These are phyloP conservation scores for Dichomitus squalens DNA, from an alignment of 1,284 basidiomycete species.

Conservation along the genomic window DNA sequence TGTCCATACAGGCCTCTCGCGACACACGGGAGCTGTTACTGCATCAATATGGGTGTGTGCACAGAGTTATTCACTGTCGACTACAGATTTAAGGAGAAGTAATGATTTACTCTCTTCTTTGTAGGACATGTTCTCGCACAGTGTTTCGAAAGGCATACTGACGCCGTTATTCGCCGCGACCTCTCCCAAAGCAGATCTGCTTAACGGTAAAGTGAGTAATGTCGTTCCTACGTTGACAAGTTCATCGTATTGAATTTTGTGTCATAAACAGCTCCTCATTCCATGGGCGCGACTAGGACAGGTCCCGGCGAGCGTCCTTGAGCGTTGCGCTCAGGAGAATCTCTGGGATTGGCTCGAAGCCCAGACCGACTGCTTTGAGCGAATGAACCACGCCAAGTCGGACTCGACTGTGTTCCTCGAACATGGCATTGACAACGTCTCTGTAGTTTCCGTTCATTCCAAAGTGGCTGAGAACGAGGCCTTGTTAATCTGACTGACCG, in stretches of 20 bases:
- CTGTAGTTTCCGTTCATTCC: no score
- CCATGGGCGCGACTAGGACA: constrained; percentile 39
- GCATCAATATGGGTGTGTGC: constrained; percentile 6
- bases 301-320: neutral
- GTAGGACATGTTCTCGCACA: constrained; percentile 13
- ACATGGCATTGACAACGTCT: neutral
- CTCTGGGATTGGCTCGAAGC: constrained; percentile 21
- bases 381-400: neutral
- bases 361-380: constrained; percentile 16
- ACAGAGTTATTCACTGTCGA: neutral
- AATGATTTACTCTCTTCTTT: no score
- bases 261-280: constrained; percentile 26
- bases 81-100: no score
- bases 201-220: constrained; percentile 30
- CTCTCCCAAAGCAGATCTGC: constrained; percentile 23
- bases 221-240: no score
- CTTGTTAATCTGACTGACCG: no score
- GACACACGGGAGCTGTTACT: constrained; percentile 30
- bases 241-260: neutral
- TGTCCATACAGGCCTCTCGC: constrained; percentile 46
- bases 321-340: no score
- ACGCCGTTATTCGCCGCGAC: constrained; percentile 35
- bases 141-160: constrained; percentile 20
- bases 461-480: no score
- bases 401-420: neutral